Percentiles rank a stretch among this genome's conserved stretches.
These are phyloP conservation scores for Ceratocystis cacaofunesta DNA, from an alignment of 2,329 filamentous ascomycete genomes.

Conservation along the genomic window DNA sequence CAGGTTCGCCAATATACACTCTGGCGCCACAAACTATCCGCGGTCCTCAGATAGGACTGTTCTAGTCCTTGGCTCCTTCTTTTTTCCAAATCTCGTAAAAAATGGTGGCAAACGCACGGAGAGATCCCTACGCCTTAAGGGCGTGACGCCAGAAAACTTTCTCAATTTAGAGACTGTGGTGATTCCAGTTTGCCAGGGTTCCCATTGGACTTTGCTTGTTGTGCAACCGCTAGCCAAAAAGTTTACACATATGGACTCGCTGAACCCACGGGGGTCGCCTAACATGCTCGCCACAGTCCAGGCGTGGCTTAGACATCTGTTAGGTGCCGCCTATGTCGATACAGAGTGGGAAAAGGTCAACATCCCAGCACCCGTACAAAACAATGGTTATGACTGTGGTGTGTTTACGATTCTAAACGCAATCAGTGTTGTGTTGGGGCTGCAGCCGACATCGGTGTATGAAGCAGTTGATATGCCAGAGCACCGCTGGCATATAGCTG, in stretches of 20 bases:
- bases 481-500: constrained; percentile 48
- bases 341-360: constrained; percentile 44
- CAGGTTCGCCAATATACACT: constrained; percentile 40
- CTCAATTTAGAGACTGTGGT: constrained; percentile 52
- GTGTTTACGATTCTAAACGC: constrained; percentile 62
- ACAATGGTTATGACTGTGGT: constrained; percentile 61
- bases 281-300: constrained; percentile 30
- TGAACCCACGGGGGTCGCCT: constrained; percentile 31
- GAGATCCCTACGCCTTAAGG: constrained; percentile 41
- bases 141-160: constrained; percentile 45
- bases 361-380: constrained; percentile 41
- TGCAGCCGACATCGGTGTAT: constrained; percentile 38
- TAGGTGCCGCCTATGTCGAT: constrained; percentile 38
- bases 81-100: constrained; percentile 41
- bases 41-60: constrained; percentile 39
- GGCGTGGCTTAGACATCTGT: constrained; percentile 42
- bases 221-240: constrained; percentile 45
- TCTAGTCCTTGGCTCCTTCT: constrained; percentile 50
- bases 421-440: constrained; percentile 42
- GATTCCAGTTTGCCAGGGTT: constrained; percentile 49
- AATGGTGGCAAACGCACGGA: constrained; percentile 34
- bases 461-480: constrained; percentile 38
- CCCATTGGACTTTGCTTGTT: constrained; percentile 59
- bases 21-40: constrained; percentile 36
- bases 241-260: constrained; percentile 56